Percentiles rank a stretch among this genome's conserved stretches.
Conservation (phyloP, 179 eudicot genomes). For the Nepenthes alata region DNA sequence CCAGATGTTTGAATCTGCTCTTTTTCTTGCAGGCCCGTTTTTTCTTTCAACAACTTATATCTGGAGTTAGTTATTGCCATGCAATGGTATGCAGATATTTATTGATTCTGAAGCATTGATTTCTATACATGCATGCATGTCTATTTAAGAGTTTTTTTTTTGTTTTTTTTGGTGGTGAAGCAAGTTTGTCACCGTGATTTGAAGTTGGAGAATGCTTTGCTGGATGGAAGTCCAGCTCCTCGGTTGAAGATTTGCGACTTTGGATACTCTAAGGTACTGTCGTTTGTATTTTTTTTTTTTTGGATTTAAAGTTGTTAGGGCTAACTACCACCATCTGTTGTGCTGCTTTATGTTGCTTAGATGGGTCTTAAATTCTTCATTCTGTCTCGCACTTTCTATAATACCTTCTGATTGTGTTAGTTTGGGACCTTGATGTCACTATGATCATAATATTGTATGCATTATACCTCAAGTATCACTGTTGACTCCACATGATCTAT, state of each 20-base stretch:
- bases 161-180: constrained; percentile 25
- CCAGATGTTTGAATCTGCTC: constrained; percentile 6
- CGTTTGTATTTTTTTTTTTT: not conserved
- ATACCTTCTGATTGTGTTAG: not conserved
- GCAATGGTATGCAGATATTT: constrained; percentile 42
- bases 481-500: not conserved
- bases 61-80: constrained; percentile 89
- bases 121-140: not conserved
- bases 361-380: not conserved
- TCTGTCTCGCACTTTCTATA: not conserved
- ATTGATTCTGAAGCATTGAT: not conserved
- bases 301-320: not conserved
- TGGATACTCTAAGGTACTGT: constrained; percentile 76
- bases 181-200: constrained; percentile 91
- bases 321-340: not conserved
- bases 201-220: constrained; percentile 76
- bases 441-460: not conserved
- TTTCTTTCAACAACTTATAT: constrained; percentile 82
- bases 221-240: constrained; percentile 91
- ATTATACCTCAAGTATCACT: not conserved
- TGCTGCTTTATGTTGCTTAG: not conserved
- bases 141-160: not conserved
- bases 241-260: constrained; percentile 88
- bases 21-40: constrained; percentile 58
- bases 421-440: not conserved